Percentiles rank a stretch among this genome's conserved stretches.
Conservation (phyloP, 345 rosid genomes). For the Aegle marmelos region DNA sequence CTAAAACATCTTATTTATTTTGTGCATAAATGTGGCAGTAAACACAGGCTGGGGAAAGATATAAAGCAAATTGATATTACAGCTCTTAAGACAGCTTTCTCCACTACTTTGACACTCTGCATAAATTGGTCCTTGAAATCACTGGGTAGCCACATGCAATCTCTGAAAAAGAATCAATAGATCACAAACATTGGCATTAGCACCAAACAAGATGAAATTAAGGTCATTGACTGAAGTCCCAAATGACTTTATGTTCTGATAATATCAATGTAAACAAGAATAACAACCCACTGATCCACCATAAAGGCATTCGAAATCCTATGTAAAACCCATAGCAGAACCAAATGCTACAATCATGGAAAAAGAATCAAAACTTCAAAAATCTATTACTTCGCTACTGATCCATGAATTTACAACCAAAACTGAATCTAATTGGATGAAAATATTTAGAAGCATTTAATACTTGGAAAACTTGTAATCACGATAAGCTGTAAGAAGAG, state of each 20-base stretch:
- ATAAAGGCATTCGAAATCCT: neutral
- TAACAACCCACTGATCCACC: neutral
- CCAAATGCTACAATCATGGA: neutral
- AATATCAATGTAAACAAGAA: neutral
- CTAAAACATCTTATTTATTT: constrained; percentile 1
- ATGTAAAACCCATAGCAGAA: neutral
- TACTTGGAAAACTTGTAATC: constrained; percentile 59
- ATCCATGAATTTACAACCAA: neutral
- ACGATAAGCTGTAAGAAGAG: constrained; percentile 52
- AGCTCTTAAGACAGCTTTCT: constrained; percentile 69
- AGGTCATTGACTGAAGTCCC: neutral
- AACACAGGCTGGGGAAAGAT: constrained; percentile 7
- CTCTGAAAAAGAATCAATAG: constrained; percentile 40
- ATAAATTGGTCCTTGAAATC: constrained; percentile 51
- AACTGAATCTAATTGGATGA: neutral
- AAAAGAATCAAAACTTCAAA: neutral
- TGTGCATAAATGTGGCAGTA: neutral
- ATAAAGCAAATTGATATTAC: constrained; percentile 34
- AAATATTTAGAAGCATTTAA: neutral
- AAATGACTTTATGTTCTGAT: neutral
- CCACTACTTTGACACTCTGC: constrained; percentile 45
- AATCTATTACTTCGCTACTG: neutral
- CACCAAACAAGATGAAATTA: neutral
- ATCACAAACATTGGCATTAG: constrained; percentile 8
- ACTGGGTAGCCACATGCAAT: constrained; percentile 68